Evolutionary conservation across 2,329 filamentous ascomycete species (phyloP).

Genomic region (Pseudophaeomoniella oleicola): DNA sequence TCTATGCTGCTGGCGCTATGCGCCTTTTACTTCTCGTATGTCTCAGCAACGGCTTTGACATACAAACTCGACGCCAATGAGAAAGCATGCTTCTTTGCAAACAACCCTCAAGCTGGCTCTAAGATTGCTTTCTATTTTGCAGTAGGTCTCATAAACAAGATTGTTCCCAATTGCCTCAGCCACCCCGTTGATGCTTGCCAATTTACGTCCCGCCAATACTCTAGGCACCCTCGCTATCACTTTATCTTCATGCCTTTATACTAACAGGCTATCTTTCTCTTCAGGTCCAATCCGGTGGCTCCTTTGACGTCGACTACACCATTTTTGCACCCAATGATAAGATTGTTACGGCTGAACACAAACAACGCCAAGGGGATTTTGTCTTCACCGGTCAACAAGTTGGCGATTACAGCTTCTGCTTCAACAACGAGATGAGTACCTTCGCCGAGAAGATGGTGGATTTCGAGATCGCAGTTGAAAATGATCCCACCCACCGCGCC

Average conservation of each 20-base stretch:
- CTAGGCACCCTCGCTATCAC: no score
- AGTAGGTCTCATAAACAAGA: constrained; percentile 54
- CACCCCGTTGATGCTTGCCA: no score
- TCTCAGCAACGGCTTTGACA: constrained; percentile 78
- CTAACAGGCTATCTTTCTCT: no score
- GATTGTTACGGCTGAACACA: constrained; percentile 69
- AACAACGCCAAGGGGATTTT: constrained; percentile 92
- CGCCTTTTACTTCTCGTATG: constrained; percentile 54
- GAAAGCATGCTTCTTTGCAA: constrained; percentile 87
- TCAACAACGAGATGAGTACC: constrained; percentile 96
- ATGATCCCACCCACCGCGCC: constrained; percentile 55
- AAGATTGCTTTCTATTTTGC: constrained; percentile 99
- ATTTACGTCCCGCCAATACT: no score
- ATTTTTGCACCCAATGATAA: constrained; percentile 72
- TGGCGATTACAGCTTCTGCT: constrained; percentile 94
- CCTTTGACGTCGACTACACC: constrained; percentile 90
- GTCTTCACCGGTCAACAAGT: constrained; percentile 83
- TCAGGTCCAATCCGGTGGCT: constrained; percentile 93
- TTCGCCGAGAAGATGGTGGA: constrained; percentile 96
- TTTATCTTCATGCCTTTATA: no score
- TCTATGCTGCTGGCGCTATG: constrained; percentile 52
- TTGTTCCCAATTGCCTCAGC: neutral
- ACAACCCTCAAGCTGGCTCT: constrained; percentile 46
- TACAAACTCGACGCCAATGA: constrained; percentile 85
- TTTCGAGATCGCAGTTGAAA: constrained; percentile 94